Percentiles rank a stretch among this genome's conserved stretches.
Conservation (phyloP, 2,329 filamentous ascomycete species). For the Ceratocystiopsis minuta region DNA sequence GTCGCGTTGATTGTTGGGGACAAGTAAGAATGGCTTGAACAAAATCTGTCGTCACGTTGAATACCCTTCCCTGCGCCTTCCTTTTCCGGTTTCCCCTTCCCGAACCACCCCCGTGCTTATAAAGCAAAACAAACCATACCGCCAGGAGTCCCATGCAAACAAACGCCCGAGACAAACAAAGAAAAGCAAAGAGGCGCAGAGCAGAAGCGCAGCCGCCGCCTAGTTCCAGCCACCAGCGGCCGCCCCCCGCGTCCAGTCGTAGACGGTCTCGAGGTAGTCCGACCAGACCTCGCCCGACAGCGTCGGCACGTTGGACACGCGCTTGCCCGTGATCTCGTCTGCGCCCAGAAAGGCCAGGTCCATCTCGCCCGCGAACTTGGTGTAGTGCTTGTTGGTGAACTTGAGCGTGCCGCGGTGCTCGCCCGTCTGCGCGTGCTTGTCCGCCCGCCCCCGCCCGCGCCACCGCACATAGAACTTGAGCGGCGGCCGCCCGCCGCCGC, state of each 20-base stretch:
- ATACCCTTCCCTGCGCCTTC: too few relatives aligned
- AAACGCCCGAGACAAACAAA: too few relatives aligned
- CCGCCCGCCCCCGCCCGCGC: slow-evolving; percentile 12
- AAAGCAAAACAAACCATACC: too few relatives aligned
- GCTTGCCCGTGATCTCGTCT: slow-evolving; percentile 11
- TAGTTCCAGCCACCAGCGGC: slow-evolving; percentile 7
- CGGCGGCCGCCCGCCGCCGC: slow-evolving; percentile 2
- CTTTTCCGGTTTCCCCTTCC: too few relatives aligned
- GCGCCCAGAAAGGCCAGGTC: slow-evolving; percentile 11
- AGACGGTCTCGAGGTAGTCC: slow-evolving; percentile 11
- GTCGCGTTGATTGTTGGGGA: too few relatives aligned
- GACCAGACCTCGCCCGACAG: slow-evolving; percentile 9
- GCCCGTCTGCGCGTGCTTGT: slow-evolving; percentile 10
- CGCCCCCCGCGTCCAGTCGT: slow-evolving; percentile 9
- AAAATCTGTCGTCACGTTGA: too few relatives aligned
- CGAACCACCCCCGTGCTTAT: too few relatives aligned
- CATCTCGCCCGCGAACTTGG: slow-evolving; percentile 11
- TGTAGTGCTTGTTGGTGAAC: slow-evolving; percentile 13
- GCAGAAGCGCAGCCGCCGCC: too few relatives aligned
- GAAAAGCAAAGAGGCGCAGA: too few relatives aligned
- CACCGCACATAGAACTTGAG: slow-evolving; percentile 12
- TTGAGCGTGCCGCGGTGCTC: slow-evolving; percentile 12
- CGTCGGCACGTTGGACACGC: slow-evolving; percentile 9
- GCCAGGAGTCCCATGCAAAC: too few relatives aligned
- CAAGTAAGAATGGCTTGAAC: too few relatives aligned